Evolutionary conservation across 1,284 basidiomycete genomes (phyloP).

Genomic region (Inonotus hispidus): DNA sequence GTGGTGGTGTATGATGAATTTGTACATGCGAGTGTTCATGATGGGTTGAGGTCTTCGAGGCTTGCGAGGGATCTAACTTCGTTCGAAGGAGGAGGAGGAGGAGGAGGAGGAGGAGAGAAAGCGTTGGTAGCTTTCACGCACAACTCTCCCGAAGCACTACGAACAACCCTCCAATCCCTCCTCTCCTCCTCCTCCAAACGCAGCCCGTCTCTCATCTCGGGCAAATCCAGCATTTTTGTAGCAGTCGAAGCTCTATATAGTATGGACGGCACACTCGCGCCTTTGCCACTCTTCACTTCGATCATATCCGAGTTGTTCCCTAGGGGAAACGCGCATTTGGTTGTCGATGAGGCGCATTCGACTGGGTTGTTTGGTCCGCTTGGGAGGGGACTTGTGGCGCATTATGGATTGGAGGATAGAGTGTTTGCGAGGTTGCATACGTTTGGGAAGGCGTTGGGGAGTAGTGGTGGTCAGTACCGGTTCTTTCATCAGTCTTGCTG

Average conservation of each 20-base stretch:
- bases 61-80: not conserved
- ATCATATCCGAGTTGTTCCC: slow-evolving; percentile 57
- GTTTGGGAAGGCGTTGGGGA: slow-evolving; percentile 68
- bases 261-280: slow-evolving; percentile 93
- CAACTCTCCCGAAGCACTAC: slow-evolving; percentile 58
- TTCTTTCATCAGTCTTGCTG: not conserved
- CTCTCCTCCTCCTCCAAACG: slow-evolving; percentile 27
- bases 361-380: slow-evolving; percentile 79
- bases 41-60: slow-evolving; percentile 76
- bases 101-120: not conserved
- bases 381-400: slow-evolving; percentile 64
- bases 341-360: slow-evolving; percentile 88
- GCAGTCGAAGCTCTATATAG: slow-evolving; percentile 88
- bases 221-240: slow-evolving; percentile 52
- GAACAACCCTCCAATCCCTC: slow-evolving; percentile 38
- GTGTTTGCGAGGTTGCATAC: slow-evolving; percentile 43
- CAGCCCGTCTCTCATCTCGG: slow-evolving; percentile 31
- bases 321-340: slow-evolving; percentile 55
- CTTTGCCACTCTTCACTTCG: slow-evolving; percentile 61
- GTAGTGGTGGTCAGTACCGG: slow-evolving; percentile 65
- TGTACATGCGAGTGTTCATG: slow-evolving; percentile 90
- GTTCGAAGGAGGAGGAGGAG: not conserved
- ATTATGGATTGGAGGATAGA: slow-evolving; percentile 57
- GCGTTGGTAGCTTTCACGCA: slow-evolving; percentile 56
- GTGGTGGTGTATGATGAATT: slow-evolving; percentile 82